phyloP scores from a whole-genome alignment of 2,329 filamentous ascomycete species.

The Ophiosphaerella korrae region DNA sequence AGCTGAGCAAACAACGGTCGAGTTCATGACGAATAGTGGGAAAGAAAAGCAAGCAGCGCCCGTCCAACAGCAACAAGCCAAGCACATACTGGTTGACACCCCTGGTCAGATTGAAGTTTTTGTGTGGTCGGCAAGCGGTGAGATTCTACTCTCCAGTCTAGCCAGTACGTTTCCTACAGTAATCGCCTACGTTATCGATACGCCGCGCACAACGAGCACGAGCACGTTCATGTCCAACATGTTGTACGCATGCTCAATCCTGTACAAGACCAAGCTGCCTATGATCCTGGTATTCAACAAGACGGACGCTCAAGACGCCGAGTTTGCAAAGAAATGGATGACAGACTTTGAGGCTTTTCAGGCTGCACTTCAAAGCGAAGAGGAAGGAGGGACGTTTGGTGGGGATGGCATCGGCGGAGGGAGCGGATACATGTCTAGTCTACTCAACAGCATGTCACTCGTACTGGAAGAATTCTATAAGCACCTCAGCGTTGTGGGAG shows the following conservation, averaged over 20 bases:
- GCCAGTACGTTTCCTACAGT: slow-evolving; percentile 96
- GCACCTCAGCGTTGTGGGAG: slow-evolving; percentile 88
- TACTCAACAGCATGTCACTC: slow-evolving; percentile 96
- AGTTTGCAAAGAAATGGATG: slow-evolving; percentile 98
- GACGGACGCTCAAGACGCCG: slow-evolving; percentile 89
- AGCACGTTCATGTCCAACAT: slow-evolving; percentile 99
- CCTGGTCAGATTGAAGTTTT: slow-evolving; percentile 99
- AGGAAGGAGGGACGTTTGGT: slow-evolving; percentile 76
- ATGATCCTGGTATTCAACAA: slow-evolving; percentile 99
- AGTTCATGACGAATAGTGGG: slow-evolving; percentile 43
- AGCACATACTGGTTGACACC: slow-evolving; percentile 91
- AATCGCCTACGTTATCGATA: slow-evolving; percentile 97
- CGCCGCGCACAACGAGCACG: slow-evolving; percentile 87
- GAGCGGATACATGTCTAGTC: slow-evolving; percentile 93
- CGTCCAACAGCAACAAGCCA: slow-evolving; percentile 63
- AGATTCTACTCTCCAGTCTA: slow-evolving; percentile 89
- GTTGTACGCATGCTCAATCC: slow-evolving; percentile 97
- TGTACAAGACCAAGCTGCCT: slow-evolving; percentile 97
- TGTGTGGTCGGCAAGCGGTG: slow-evolving; percentile 95
- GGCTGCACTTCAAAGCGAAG: slow-evolving; percentile 78
- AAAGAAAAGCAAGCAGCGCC: slow-evolving; percentile 29
- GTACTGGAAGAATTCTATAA: slow-evolving; percentile 98
- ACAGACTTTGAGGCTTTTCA: slow-evolving; percentile 98
- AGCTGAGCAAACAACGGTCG: slow-evolving; percentile 40
- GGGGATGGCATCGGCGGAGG: slow-evolving; percentile 72